Evolutionary conservation across 768 basidiomycete species (phyloP).

Genomic region (Auricularia sp.): DNA sequence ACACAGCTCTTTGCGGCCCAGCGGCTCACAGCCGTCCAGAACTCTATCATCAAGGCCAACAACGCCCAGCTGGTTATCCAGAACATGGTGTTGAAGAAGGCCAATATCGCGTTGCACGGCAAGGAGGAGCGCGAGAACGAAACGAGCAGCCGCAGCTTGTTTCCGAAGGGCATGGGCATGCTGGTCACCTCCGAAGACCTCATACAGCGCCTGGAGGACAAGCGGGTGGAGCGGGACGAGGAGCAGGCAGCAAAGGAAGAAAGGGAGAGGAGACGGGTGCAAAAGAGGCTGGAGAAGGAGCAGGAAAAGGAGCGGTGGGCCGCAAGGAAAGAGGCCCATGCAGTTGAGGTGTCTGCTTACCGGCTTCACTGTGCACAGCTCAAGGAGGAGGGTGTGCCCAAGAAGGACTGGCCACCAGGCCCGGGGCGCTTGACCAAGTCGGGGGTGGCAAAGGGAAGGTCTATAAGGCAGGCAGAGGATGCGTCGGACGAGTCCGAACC

Average conservation of each 20-base stretch:
- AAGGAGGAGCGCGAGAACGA: conserved; percentile 13
- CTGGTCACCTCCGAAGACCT: too few species aligned
- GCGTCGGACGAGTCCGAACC: too few species aligned
- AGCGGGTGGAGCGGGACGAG: too few species aligned
- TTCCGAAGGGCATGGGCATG: conserved; percentile 11
- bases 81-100: conserved; percentile 8
- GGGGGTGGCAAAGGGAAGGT: too few species aligned
- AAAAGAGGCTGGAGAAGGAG: background rate
- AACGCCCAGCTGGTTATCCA: conserved; percentile 16
- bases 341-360: background rate
- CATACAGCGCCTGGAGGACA: too few species aligned
- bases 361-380: too few species aligned
- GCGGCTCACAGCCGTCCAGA: conserved; percentile 6
- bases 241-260: conserved; percentile 7
- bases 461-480: too few species aligned
- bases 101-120: conserved; percentile 11
- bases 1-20: conserved; percentile 9
- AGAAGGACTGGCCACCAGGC: too few species aligned
- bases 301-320: conserved; percentile 1
- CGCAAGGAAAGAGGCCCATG: conserved; percentile 1
- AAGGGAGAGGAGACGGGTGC: conserved; percentile 6
- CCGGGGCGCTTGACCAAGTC: too few species aligned
- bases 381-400: too few species aligned
- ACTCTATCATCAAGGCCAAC: conserved; percentile 9
- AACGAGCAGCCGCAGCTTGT: conserved; percentile 6